Conservation (phyloP, 352 stramenopile genomes). For the Globisporangium splendens region DNA sequence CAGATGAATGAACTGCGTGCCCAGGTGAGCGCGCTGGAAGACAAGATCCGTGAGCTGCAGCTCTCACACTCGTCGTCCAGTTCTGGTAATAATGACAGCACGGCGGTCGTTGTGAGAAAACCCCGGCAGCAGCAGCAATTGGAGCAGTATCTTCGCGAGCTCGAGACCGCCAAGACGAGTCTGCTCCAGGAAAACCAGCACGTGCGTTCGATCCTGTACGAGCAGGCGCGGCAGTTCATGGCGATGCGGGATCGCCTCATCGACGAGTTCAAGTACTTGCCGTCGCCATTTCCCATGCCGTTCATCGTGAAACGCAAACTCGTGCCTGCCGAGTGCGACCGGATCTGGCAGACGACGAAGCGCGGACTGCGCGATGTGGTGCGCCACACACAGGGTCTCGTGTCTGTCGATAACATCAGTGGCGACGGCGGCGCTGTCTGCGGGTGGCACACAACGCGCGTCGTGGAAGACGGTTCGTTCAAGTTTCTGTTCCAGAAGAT, state of each 20-base stretch:
- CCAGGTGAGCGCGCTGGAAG: slow-evolving; percentile 16
- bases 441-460: slow-evolving; percentile 14
- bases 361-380: slow-evolving; percentile 7
- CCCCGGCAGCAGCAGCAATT: slow-evolving; percentile 1
- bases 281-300: slow-evolving; percentile 8
- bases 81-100: background rate
- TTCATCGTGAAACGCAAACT: slow-evolving; percentile 16
- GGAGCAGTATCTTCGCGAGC: slow-evolving; percentile 6
- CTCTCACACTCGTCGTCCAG: background rate
- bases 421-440: slow-evolving; percentile 5
- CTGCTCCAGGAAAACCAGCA: slow-evolving; percentile 12
- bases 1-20: slow-evolving; percentile 19
- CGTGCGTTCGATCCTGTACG: slow-evolving; percentile 4
- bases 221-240: slow-evolving; percentile 15
- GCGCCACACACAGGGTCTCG: background rate
- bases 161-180: slow-evolving; percentile 4
- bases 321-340: slow-evolving; percentile 8
- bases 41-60: slow-evolving; percentile 8
- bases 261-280: slow-evolving; percentile 3
- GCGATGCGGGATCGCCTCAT: slow-evolving; percentile 8
- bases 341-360: slow-evolving; percentile 14
- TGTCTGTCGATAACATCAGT: background rate
- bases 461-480: slow-evolving; percentile 15
- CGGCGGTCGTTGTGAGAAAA: background rate
- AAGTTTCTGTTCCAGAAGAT: slow-evolving; percentile 18